Conservation (phyloP, 2,329 filamentous ascomycete species). For the Ophiostoma quercus region DNA sequence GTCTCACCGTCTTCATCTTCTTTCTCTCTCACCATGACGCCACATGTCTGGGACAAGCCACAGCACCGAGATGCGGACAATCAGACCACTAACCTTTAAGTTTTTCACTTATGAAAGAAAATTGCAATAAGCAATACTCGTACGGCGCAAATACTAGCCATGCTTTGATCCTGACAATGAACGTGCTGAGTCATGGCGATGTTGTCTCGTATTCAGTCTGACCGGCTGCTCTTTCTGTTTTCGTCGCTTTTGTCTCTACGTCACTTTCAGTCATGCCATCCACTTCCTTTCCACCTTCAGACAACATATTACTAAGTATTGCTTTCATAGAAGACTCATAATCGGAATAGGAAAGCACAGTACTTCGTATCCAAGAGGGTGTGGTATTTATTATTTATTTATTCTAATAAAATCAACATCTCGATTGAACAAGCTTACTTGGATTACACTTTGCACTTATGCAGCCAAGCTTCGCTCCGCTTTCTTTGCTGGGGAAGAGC, state of each 20-base stretch:
- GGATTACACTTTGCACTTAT: constrained; percentile 1
- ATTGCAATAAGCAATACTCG: no score
- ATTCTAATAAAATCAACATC: neutral
- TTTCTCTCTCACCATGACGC: neutral
- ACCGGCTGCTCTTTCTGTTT: neutral
- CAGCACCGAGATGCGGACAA: neutral
- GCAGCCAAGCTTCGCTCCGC: constrained; percentile 6
- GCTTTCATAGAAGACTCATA: neutral
- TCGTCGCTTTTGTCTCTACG: neutral
- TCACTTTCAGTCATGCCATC: neutral
- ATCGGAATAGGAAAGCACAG: neutral
- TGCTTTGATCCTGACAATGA: no score
- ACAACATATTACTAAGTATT: neutral
- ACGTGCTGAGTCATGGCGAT: neutral
- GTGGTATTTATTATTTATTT: neutral
- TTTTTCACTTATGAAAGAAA: neutral
- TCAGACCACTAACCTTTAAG: neutral
- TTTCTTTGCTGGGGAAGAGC: neutral
- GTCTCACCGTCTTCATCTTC: neutral
- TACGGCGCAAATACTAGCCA: no score
- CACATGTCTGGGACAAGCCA: neutral
- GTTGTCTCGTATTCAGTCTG: neutral
- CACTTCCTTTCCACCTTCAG: neutral
- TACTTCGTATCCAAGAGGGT: neutral
- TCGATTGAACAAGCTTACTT: constrained; percentile 14